Evolutionary conservation across 306 rosid genomes (phyloP).

Genomic region (Quercus parvula): DNA sequence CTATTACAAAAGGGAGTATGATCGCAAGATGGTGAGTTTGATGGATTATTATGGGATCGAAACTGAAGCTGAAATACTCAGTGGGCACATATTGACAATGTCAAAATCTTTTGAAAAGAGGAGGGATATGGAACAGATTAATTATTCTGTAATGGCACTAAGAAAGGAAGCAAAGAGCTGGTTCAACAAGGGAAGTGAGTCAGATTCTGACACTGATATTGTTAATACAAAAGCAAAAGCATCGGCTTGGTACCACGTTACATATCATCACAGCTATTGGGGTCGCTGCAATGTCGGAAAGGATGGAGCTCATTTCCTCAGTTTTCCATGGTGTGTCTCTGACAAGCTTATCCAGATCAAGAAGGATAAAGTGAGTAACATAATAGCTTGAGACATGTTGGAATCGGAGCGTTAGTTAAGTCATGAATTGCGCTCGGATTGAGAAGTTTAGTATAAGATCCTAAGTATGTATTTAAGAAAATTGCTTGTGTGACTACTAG

Average conservation of each 20-base stretch:
- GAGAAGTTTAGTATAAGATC: too few species aligned
- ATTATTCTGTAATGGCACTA: constrained; percentile 50
- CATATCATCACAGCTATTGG: constrained; percentile 36
- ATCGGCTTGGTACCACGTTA: constrained; percentile 51
- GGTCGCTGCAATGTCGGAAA: constrained; percentile 26
- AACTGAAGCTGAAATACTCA: constrained; percentile 71
- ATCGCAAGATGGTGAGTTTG: constrained; percentile 51
- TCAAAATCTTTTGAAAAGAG: constrained; percentile 46
- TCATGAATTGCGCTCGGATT: too few species aligned
- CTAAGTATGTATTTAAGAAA: too few species aligned
- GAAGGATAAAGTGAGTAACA: constrained; percentile 3
- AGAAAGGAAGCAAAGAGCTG: constrained; percentile 33
- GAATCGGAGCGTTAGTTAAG: too few species aligned
- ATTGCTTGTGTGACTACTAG: too few species aligned
- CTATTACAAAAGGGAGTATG: constrained; percentile 57
- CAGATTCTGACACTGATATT: neutral
- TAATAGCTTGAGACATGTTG: neutral
- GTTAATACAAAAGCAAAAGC: constrained; percentile 39
- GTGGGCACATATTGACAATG: constrained; percentile 55
- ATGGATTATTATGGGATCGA: constrained; percentile 73
- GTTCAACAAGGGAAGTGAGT: constrained; percentile 18
- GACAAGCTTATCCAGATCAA: constrained; percentile 30
- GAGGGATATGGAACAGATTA: constrained; percentile 56
- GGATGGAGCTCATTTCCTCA: constrained; percentile 32
- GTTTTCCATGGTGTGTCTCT: constrained; percentile 40